These are phyloP conservation scores for Fraxinus sp. DNA, from an alignment of 305 asterid genomes.

Conservation along the genomic window DNA sequence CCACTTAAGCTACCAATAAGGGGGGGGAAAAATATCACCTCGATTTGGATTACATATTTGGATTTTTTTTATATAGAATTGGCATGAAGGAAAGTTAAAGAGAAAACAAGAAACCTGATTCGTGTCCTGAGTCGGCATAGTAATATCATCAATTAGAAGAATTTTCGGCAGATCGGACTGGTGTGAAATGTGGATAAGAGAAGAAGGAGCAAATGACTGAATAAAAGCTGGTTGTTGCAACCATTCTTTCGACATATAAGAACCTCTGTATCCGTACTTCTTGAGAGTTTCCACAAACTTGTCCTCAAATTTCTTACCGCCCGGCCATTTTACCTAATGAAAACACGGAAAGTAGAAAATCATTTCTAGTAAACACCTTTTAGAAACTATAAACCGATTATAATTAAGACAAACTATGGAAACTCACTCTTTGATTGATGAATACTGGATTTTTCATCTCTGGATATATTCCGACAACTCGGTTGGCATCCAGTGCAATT, in stretches of 20 bases:
- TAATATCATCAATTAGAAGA: slow-evolving; percentile 62
- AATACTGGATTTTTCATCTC: slow-evolving; percentile 86
- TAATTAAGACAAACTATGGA: background rate
- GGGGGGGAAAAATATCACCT: background rate
- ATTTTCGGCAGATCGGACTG: slow-evolving; percentile 78
- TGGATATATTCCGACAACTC: slow-evolving; percentile 96
- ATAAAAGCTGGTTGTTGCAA: slow-evolving; percentile 73
- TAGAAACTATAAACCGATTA: background rate
- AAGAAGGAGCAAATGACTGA: slow-evolving; percentile 96
- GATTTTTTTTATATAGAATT: background rate
- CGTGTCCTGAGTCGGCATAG: slow-evolving; percentile 73
- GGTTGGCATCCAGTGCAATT: slow-evolving; percentile 77
- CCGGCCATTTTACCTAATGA: slow-evolving; percentile 81
- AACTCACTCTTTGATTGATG: slow-evolving; percentile 74
- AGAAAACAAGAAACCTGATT: slow-evolving; percentile 60
- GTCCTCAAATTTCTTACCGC: slow-evolving; percentile 84
- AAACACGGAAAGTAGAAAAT: background rate
- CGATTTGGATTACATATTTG: background rate
- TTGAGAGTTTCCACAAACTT: slow-evolving; percentile 65
- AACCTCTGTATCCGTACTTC: slow-evolving; percentile 76
- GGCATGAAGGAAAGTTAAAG: background rate
- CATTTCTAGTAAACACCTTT: background rate
- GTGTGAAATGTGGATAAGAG: slow-evolving; percentile 66
- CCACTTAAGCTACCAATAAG: background rate
- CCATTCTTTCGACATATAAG: slow-evolving; percentile 87